phyloP scores from a whole-genome alignment of 495 filamentous ascomycete species.

The Penicillium coprophilum region DNA sequence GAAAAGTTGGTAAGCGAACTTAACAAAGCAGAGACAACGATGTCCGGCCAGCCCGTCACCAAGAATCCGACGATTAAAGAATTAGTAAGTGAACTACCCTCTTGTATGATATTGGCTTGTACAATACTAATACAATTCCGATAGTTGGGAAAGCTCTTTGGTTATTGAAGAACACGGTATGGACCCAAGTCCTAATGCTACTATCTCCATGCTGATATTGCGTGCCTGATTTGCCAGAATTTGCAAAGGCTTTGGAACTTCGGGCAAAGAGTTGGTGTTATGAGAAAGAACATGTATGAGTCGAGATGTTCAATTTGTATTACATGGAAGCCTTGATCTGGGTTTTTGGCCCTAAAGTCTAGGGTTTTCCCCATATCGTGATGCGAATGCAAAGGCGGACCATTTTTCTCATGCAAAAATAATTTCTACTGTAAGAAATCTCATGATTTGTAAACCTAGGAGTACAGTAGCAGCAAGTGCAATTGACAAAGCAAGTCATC shows the following conservation, averaged over 20 bases:
- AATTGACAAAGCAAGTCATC: no score
- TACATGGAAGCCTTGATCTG: slow-evolving; percentile 5
- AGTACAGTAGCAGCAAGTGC: no score
- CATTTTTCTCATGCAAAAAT: neutral
- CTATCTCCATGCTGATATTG: neutral
- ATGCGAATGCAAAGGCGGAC: slow-evolving; percentile 8
- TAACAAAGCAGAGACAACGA: neutral
- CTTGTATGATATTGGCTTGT: neutral
- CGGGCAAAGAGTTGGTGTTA: neutral
- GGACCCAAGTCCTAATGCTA: neutral
- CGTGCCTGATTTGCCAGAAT: neutral
- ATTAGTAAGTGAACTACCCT: neutral
- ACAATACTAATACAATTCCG: neutral
- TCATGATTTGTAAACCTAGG: no score
- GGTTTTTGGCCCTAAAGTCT: slow-evolving; percentile 5
- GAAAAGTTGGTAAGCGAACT: neutral
- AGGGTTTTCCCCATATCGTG: slow-evolving; percentile 9
- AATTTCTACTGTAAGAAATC: no score
- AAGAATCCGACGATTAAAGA: no score
- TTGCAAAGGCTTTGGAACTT: neutral
- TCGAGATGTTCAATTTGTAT: neutral
- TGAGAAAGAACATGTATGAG: neutral
- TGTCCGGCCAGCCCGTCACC: no score
- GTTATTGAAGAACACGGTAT: slow-evolving; percentile 1
- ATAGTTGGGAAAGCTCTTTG: neutral